Base-by-base conservation (phyloP, 257 asterid species). In the Gynochthodes officinalis region DNA sequence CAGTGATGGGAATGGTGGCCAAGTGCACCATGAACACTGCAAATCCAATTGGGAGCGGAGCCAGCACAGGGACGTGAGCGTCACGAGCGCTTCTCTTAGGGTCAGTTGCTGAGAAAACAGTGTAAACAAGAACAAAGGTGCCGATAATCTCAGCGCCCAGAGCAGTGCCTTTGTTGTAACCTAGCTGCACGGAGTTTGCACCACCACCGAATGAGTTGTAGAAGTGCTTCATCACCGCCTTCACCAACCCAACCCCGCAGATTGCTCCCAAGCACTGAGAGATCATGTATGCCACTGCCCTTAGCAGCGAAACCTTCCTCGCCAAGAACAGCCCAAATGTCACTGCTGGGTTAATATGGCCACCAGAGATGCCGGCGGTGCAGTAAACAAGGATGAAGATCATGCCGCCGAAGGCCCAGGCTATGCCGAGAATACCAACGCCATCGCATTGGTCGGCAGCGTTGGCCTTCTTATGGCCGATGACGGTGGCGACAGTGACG, bases 1-100 rank as follows among this genome's bases (percentile, higher is more conserved):
- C 96, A 53, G 97, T 89, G 79, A 91, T 88, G 57, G 96, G 96
- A 23, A 91, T 91, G 39, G 97, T 91, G 6, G 95, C 97, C 88
- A 91, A 86, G 77, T 91, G 97, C 35, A 91, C 97, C 97, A 91
- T 91, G 82, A 91, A 91, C 13, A 91, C 97, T 12, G 97, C 97
- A 74, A 91, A 91, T 21, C 97, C 97, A 62, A 91, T 92, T 13
- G 96, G 97, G 28, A 92, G 91, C 10, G 97, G 97, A 43, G 97
- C 97, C 90, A 92, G 83, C 14, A 89, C 96, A 3, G 98, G 97
- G 70, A 92, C 85, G 79, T 92, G 98, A n/a, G 98, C 90, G 83
- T 92, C 98, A 67, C 98, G 98, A 1, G 98, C 98, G 75, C 83
- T 92, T 61, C 98, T 82, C 80, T 92, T 92, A 53, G 98, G 96